Evolutionary conservation across 2,329 filamentous ascomycete species (phyloP).

Genomic region (Fusarium torulosum): DNA sequence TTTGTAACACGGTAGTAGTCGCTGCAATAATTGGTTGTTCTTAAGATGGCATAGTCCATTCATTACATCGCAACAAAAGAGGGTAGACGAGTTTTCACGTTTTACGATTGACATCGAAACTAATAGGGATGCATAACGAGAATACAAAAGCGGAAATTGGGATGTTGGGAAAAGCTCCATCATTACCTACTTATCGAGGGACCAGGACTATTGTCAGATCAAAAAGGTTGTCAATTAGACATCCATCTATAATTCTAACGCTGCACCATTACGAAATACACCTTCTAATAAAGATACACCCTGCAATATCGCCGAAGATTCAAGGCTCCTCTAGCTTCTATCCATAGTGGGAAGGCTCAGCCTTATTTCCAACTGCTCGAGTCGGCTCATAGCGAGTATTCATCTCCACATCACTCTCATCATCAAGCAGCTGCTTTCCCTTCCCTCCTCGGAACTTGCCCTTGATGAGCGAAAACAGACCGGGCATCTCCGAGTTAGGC

Average conservation of each 20-base stretch:
- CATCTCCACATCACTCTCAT: constrained; percentile 37
- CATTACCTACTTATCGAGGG: no score
- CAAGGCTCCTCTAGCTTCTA: neutral
- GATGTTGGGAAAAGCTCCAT: no score
- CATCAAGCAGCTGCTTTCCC: constrained; percentile 29
- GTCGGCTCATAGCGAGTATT: constrained; percentile 10
- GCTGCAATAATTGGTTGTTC: no score
- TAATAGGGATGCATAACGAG: no score
- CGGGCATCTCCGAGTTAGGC: constrained; percentile 37
- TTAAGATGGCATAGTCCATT: no score
- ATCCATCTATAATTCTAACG: neutral
- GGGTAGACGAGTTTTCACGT: no score
- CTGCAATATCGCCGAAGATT: neutral
- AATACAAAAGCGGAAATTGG: no score
- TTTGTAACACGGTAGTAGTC: no score
- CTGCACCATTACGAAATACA: fast-evolving
- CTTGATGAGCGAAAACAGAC: constrained; percentile 24
- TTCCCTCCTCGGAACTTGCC: constrained; percentile 1
- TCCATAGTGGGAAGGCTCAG: neutral
- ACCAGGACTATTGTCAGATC: neutral
- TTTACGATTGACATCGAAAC: no score
- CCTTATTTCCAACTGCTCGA: neutral
- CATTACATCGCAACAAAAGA: no score
- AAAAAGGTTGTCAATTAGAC: neutral
- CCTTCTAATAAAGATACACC: no score